Percentiles rank a stretch among this genome's conserved stretches.
Evolutionary conservation across 129 eudicot genomes (phyloP).

Genomic region (Scalesia atractyloides): DNA sequence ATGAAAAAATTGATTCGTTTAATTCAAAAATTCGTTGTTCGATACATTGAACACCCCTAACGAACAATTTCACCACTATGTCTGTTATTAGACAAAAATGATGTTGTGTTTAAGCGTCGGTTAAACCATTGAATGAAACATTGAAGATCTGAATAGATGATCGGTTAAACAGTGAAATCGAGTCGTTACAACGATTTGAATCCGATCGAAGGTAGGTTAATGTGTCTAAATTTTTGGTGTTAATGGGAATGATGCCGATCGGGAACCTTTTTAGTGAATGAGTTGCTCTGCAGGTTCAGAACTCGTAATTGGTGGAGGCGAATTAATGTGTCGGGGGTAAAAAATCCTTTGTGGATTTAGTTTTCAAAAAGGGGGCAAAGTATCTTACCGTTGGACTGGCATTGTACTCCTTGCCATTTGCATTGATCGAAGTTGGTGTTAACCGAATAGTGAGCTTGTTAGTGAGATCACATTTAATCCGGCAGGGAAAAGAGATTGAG

Average conservation of each 20-base stretch:
- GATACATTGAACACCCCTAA: too few species aligned
- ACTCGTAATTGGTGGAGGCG: constrained; percentile 73
- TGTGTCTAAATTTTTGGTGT: constrained; percentile 41
- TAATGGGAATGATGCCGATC: constrained; percentile 58
- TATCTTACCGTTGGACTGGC: constrained; percentile 44
- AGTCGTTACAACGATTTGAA: constrained; percentile 64
- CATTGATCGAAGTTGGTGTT: constrained; percentile 44
- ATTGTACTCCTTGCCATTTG: constrained; percentile 72
- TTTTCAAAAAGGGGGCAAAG: constrained; percentile 48
- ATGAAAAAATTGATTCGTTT: too few species aligned
- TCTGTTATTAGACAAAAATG: constrained; percentile 49
- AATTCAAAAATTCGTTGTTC: too few species aligned
- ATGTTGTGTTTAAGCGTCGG: constrained; percentile 57
- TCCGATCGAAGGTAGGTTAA: constrained; percentile 60
- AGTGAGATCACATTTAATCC: constrained; percentile 57
- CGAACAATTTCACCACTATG: constrained; percentile 74
- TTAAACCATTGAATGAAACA: constrained; percentile 59
- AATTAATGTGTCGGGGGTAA: constrained; percentile 53
- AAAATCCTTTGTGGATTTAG: constrained; percentile 49
- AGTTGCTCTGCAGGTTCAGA: constrained; percentile 68
- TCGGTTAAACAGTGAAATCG: constrained; percentile 69
- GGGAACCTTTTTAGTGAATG: constrained; percentile 78
- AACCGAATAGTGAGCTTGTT: constrained; percentile 46
- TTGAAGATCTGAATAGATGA: constrained; percentile 60
- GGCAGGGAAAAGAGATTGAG: constrained; percentile 17